phyloP scores from a whole-genome alignment of 1,284 basidiomycete species.

The Moesziomyces parantarcticus region DNA sequence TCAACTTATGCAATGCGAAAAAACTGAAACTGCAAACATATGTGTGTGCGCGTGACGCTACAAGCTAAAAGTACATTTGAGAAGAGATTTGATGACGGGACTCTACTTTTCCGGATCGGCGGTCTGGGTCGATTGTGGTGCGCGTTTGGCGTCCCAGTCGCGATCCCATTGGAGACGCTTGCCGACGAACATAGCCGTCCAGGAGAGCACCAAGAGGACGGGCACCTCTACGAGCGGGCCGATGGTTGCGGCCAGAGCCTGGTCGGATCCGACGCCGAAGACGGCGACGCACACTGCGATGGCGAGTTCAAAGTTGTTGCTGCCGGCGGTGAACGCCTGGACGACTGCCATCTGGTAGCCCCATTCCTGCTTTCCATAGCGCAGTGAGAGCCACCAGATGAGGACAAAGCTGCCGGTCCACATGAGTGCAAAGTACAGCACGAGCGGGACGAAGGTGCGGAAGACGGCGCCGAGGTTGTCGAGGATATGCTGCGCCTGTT shows the following conservation, averaged over 20 bases:
- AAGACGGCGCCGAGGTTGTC: constrained; percentile 55
- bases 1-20: not conserved
- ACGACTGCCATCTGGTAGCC: constrained; percentile 67
- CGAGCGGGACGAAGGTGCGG: constrained; percentile 77
- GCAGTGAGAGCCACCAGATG: constrained; percentile 66
- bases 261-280: constrained; percentile 69
- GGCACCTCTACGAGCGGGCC: constrained; percentile 71
- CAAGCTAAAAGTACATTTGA: not conserved
- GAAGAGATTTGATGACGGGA: not conserved
- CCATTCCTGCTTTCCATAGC: constrained; percentile 59
- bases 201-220: constrained; percentile 78
- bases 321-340: constrained; percentile 71
- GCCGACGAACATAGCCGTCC: constrained; percentile 75
- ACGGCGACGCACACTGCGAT: constrained; percentile 84
- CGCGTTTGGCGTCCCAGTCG: constrained; percentile 4
- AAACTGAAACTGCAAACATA: not conserved
- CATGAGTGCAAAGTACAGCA: constrained; percentile 79
- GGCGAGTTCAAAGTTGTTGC: constrained; percentile 74
- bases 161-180: constrained; percentile 47
- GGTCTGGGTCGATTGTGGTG: not conserved
- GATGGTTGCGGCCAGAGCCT: constrained; percentile 54
- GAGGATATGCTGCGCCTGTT: constrained; percentile 70
- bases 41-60: not conserved
- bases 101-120: constrained; percentile 25
- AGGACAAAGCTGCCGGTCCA: constrained; percentile 76